Conservation (phyloP, 345 rosid species). For the Populus pruinosa region DNA sequence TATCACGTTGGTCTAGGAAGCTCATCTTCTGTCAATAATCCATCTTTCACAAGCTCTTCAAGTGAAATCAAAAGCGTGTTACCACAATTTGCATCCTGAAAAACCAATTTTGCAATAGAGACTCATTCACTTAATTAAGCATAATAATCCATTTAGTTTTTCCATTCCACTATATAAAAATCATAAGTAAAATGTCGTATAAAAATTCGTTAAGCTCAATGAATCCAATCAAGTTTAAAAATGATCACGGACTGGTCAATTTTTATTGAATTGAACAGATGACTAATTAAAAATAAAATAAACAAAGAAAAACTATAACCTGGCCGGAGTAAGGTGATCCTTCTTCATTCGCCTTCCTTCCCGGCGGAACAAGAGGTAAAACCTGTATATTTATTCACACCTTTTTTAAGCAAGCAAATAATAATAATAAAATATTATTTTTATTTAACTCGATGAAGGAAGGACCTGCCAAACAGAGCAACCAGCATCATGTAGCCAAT, state of each 20-base stretch:
- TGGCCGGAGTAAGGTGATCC: constrained; percentile 94
- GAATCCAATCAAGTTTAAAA: background rate
- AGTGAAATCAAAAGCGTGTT: constrained; percentile 86
- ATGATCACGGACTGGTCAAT: background rate
- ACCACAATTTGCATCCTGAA: constrained; percentile 95
- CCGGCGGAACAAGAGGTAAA: constrained; percentile 95
- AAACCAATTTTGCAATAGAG: background rate
- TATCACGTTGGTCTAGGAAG: constrained; percentile 72
- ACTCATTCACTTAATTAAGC: background rate
- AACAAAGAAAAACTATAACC: constrained; percentile 35
- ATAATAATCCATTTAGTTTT: background rate
- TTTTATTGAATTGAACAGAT: background rate
- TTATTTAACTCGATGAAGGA: too few species aligned
- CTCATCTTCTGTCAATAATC: constrained; percentile 60
- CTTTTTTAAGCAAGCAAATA: background rate
- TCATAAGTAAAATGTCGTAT: too few species aligned
- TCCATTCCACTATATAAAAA: background rate
- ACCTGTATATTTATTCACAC: constrained; percentile 42
- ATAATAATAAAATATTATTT: too few species aligned
- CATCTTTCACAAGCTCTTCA: constrained; percentile 84
- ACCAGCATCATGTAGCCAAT: constrained; percentile 82
- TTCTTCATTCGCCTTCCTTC: constrained; percentile 47
- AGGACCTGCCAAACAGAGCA: constrained; percentile 92
- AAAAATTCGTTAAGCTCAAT: too few species aligned
- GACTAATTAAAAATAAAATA: background rate